Base-by-base conservation (phyloP, 2,329 filamentous ascomycete species). In the Chaetothyriales sp. region DNA sequence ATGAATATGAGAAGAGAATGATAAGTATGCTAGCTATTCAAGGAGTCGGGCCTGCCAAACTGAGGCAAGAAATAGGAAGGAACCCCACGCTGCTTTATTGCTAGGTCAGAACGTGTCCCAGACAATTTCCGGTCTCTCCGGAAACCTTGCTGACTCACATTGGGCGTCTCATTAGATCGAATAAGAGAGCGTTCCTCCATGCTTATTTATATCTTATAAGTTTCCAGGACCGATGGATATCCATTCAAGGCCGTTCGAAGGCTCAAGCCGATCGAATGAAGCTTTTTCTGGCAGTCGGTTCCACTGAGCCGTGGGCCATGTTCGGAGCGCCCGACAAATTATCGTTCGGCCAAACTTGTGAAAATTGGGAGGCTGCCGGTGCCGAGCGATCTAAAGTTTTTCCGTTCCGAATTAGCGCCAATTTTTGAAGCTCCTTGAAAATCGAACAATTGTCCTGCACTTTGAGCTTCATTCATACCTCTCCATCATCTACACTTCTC, bases 401-500 rank as follows among this genome's bases (percentile, higher is more conserved):
- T 40, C 33, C 33, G 33, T 15, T 40, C 33, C 33, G 33, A 40
- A 40, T 40, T 40, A 40, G 33, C 33, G 33, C 33, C 33, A 40
- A 40, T 15, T 40, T 40, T 40, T 40, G 33, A 40, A 40, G 33
- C 33, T 40, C 33, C 33, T 40, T 40, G 33, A 40, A 40, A 40
- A 40, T 40, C 33, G 33, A 40, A 40, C 33, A 40, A 40, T 40
- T 40, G 33, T 40, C 33, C 33, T 40, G 56, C 55, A 54, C 58
- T 65, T 60, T 69, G 63, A 61, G 66, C 62, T 64, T 60, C 53
- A 62, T 57, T 51, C 48, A 45, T 49, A 51, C 53, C 54, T 62
- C 61, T 61, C 59, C 60, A 62, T 62, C 64, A 65, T 57, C 56
- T 55, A 64, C 63, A 68, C 63, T 64, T 67, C 64, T 65, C 63